These are phyloP conservation scores for Smithsoniella earleae DNA, from an alignment of 163 green algal genomes.

Conservation along the genomic window DNA sequence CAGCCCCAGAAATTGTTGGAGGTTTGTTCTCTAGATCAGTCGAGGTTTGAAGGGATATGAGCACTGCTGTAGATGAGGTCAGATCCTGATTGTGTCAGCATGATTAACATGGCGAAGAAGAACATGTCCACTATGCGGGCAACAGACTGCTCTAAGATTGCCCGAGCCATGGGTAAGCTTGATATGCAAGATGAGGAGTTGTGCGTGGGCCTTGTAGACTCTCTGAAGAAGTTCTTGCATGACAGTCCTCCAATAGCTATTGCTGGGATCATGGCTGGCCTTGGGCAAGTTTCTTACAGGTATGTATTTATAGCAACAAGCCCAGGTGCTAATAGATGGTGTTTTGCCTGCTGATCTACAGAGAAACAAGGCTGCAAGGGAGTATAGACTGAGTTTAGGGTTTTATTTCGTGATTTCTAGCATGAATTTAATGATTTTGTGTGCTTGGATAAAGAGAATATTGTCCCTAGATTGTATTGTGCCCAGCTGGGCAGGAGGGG, in stretches of 20 bases:
- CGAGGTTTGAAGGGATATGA: no score
- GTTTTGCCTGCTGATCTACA: no score
- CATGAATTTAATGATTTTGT: no score
- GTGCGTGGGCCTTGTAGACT: conserved; percentile 7
- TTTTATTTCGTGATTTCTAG: no score
- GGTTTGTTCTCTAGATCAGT: no score
- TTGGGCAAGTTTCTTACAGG: conserved; percentile 26
- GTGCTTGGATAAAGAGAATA: no score
- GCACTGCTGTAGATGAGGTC: background rate
- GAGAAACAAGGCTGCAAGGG: no score
- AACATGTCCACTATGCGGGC: background rate
- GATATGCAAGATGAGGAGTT: conserved; percentile 23
- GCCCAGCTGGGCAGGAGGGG: no score
- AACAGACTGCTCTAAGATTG: conserved; percentile 26
- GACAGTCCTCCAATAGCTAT: conserved; percentile 23
- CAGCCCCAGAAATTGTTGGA: no score
- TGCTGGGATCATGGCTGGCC: conserved; percentile 12
- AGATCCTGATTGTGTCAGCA: conserved; percentile 1
- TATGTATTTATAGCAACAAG: background rate
- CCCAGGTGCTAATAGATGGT: no score
- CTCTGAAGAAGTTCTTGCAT: background rate
- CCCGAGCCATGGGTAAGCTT: conserved; percentile 12
- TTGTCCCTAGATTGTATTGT: no score
- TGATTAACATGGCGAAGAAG: conserved; percentile 3
- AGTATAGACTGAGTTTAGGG: no score